Evolutionary conservation across 139 green algal genomes (phyloP), one percentile per base, ranked within the genome.

Genomic region (Picocystis salinarum): DNA sequence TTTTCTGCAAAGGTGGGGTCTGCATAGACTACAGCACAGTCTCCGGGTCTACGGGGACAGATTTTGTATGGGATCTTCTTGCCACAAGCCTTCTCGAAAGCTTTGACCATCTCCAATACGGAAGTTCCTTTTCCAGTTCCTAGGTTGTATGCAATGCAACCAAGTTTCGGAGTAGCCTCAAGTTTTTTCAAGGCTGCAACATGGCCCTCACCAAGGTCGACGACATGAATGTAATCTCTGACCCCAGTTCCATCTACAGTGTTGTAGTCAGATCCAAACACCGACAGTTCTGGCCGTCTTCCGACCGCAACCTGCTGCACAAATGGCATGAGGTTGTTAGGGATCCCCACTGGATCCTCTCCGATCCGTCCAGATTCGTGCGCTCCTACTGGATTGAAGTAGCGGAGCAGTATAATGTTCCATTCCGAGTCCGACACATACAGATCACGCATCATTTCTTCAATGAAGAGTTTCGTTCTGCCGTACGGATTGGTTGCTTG

Each of bases 291-390:
- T 39, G 69, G 52, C 12, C 77, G 69, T 42, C 90, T 71, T 2
- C 77, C 75, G 23, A 93, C 67, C 1, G 82, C 89, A 13, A 99
- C 88, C 68, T 91, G 79, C 53, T 95, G 85, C 23, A 96, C 71
- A 67, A 87, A 96, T 6, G 89, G 89, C 89, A 99, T 95, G 28
- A 99, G 69, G 74, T 99, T 99, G 74, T 94, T 93, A 40, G 91
- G 85, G 46, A 94, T 79, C 48, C 80, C 84, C 19, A 85, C 69
- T 20, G 86, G 86, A 64, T 95, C 78, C 68, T 98, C 88, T 3
- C 86, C 86, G 39, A 96, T 82, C 18, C 62, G 48, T 4, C 86
- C 73, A 29, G 39, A 59, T 20, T 56, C 55, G 42, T 74, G 65
- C 0, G 74, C 76, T 6, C 73, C 77, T 4, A 95, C 73, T 10